Conservation (phyloP, 108 stramenopile genomes). For the Discostella stelligeroides region DNA sequence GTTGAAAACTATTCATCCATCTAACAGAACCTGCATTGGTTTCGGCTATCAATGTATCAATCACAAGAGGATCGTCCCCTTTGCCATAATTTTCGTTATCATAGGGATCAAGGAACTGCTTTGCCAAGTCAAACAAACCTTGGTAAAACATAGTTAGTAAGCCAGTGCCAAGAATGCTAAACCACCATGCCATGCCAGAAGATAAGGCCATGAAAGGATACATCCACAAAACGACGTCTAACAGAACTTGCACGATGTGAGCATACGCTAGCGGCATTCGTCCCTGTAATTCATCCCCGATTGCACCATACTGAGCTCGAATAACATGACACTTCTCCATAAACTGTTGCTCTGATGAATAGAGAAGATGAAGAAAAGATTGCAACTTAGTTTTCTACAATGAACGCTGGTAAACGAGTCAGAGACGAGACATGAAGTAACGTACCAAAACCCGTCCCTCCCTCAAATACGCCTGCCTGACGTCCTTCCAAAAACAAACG, state of each 20-base stretch:
- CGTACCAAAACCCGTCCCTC: constrained; percentile 68
- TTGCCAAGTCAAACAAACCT: constrained; percentile 90
- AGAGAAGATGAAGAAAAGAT: neutral
- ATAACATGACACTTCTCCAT: constrained; percentile 87
- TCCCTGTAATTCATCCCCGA: constrained; percentile 84
- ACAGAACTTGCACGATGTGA: constrained; percentile 88
- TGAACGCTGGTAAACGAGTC: no score
- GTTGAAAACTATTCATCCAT: constrained; percentile 82
- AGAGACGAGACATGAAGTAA: neutral
- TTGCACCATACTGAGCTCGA: constrained; percentile 84
- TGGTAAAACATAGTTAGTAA: constrained; percentile 85
- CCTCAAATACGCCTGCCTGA: constrained; percentile 76
- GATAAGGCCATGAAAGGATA: constrained; percentile 87
- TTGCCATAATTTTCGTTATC: constrained; percentile 91
- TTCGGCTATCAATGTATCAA: constrained; percentile 90
- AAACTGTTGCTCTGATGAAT: constrained; percentile 63
- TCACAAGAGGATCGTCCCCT: constrained; percentile 87
- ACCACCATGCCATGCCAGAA: constrained; percentile 74
- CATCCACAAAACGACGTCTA: constrained; percentile 87
- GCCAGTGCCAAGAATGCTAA: constrained; percentile 77
- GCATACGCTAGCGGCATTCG: constrained; percentile 94
- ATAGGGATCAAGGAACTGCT: constrained; percentile 92
- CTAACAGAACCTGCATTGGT: constrained; percentile 84
- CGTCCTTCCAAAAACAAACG: constrained; percentile 78
- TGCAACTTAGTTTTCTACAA: neutral